These are phyloP conservation scores for Ceratocystis variospora DNA, from an alignment of 2,329 filamentous ascomycete species.

Conservation along the genomic window DNA sequence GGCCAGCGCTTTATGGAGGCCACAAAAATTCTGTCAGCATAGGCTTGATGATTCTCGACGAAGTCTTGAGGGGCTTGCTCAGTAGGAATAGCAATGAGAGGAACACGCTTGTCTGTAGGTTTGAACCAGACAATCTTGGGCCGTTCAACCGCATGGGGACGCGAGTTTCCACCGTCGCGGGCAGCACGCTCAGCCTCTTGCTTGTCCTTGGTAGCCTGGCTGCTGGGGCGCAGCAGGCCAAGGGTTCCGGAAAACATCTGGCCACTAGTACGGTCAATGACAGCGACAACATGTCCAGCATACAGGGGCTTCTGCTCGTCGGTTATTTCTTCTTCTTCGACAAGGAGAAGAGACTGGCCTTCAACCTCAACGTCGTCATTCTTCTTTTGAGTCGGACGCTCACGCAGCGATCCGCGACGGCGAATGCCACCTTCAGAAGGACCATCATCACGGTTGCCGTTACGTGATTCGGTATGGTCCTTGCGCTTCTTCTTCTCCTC, in stretches of 20 bases:
- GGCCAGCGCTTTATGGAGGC: constrained; percentile 99
- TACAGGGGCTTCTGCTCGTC: constrained; percentile 97
- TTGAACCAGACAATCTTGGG: constrained; percentile 99
- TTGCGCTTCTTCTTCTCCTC: constrained; percentile 99
- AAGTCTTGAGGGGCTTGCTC: constrained; percentile 96
- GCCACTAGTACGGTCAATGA: constrained; percentile 89
- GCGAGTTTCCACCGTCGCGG: constrained; percentile 53
- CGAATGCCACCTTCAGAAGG: constrained; percentile 70
- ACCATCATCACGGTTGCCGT: constrained; percentile 55
- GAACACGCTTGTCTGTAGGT: constrained; percentile 96
- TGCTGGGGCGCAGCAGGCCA: constrained; percentile 84
- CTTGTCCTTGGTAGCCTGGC: constrained; percentile 98
- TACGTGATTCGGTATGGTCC: constrained; percentile 86
- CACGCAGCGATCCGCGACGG: constrained; percentile 83
- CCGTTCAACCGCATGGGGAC: constrained; percentile 59
- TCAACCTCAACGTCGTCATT: constrained; percentile 99
- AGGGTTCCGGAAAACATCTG: constrained; percentile 99
- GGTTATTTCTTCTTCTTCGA: constrained; percentile 97
- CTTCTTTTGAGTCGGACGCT: constrained; percentile 98
- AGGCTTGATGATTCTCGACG: constrained; percentile 95
- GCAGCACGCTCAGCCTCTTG: constrained; percentile 92
- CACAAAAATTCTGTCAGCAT: constrained; percentile 94
- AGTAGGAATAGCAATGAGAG: constrained; percentile 92
- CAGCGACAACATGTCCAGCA: constrained; percentile 90
- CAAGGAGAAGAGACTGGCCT: constrained; percentile 86